Evolutionary conservation across 202 grass and related monocot genomes (phyloP), one percentile per base, ranked within the genome.

Genomic region (Carex arenaria): DNA sequence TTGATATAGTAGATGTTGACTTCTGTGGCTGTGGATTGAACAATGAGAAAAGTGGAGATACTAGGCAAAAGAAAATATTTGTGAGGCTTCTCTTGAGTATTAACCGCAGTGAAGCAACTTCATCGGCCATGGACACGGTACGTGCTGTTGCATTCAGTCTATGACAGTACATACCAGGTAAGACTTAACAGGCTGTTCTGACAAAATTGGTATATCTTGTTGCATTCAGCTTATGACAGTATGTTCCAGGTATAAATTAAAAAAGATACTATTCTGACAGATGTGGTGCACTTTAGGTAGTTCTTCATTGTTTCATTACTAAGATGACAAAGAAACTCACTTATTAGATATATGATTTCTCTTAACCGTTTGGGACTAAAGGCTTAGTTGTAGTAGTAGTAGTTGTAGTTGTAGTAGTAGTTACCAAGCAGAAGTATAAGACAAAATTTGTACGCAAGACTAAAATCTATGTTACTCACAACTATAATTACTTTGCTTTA

Each of bases 71-170:
- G 49, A 95, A 84, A 72, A 98, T 98, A 85, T 89, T 89, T 55
- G 85, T 98, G 45, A 84, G 88, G 64, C 88, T 95, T 85, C 92
- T 98, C 64, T 80, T 98, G 57, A 98, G 95, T 86, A 98, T 98
- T 70, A 92, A 98, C 23, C 90, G 95, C 18, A 90, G 88, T 1
- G 95, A 98, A 65, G 85, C 91, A 82, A 92, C 91, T 89, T 84
- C 54, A 17, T 85, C 95, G 23, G 95, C 95, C 81, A 5, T 95
- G 64, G 92, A 95, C 65, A 98, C 95, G 60, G 95, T 98, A 93
- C 72, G 86, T 84, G 68, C 15, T 62, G 73, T 67, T 51, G 61
- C 69, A 43, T 78, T 47, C 7, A 59, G 28, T 34, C 69, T 63
- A 75, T 67, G 26, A 47, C 78, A 10, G 18, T 64, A 84, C 11